phyloP scores from a whole-genome alignment of 371 early-diverging fungal species.

The Mucor piriformis region DNA sequence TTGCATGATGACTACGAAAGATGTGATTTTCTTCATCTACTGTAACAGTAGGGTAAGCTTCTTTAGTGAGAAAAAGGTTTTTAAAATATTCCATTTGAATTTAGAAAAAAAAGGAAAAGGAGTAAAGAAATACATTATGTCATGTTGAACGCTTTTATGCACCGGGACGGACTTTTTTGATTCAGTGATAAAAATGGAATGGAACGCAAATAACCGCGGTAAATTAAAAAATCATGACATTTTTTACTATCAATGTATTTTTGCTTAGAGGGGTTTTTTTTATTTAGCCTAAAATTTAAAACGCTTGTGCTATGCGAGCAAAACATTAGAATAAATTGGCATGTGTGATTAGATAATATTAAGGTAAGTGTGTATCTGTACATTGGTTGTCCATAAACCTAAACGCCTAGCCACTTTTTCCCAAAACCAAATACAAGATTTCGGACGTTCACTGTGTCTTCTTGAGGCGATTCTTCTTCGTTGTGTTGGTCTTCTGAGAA shows the following conservation, averaged over 20 bases:
- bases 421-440: constrained; percentile 1
- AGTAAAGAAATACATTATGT: neutral
- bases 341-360: too few relatives aligned
- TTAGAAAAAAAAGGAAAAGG: neutral
- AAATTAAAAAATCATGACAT: too few relatives aligned
- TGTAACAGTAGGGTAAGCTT: constrained; percentile 43
- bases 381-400: neutral
- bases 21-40: constrained; percentile 51
- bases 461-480: neutral
- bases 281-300: too few relatives aligned
- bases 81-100: neutral
- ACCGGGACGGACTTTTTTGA: neutral
- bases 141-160: neutral
- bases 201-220: neutral
- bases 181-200: neutral
- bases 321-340: too few relatives aligned
- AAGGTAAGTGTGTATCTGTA: too few relatives aligned
- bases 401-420: constrained; percentile 20
- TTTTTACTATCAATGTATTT: neutral
- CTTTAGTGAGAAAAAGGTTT: constrained; percentile 28
- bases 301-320: too few relatives aligned
- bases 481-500: constrained; percentile 19
- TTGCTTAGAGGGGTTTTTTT: neutral
- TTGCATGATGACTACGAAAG: constrained; percentile 47
- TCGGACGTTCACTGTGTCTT: neutral